Percentiles rank a stretch among this genome's conserved stretches.
Evolutionary conservation across 1,284 basidiomycete genomes (phyloP).

Genomic region (Cryptococcus sp.): DNA sequence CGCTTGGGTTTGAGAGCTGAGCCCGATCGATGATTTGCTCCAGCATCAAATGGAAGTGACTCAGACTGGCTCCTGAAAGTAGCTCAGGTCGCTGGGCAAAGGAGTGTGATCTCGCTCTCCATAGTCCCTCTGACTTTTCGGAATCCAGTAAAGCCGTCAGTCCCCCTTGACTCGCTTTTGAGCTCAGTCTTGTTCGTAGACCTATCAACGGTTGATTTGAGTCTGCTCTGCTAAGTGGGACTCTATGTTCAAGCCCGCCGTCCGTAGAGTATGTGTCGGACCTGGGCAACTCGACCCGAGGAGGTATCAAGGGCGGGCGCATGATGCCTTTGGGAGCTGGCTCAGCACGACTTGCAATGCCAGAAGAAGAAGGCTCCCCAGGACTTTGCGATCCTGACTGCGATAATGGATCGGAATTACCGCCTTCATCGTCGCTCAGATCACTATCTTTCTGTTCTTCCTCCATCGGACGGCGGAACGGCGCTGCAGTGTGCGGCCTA

Average conservation of each 20-base stretch:
- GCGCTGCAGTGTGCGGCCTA: constrained; percentile 59
- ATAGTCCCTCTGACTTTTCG: constrained; percentile 46
- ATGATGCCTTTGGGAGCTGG: constrained; percentile 3
- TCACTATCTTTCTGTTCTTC: constrained; percentile 55
- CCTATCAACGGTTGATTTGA: constrained; percentile 35
- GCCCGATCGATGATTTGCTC: constrained; percentile 68
- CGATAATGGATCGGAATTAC: too few relatives aligned
- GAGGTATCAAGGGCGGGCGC: constrained; percentile 6
- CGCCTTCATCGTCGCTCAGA: constrained; percentile 9
- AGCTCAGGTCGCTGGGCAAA: constrained; percentile 56
- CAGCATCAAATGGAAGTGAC: constrained; percentile 83
- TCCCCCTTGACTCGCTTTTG: constrained; percentile 41
- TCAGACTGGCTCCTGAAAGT: constrained; percentile 79
- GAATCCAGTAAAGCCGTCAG: constrained; percentile 45
- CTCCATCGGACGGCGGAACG: constrained; percentile 74
- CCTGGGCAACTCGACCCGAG: constrained; percentile 38
- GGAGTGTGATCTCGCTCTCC: constrained; percentile 48
- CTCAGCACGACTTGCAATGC: too few relatives aligned
- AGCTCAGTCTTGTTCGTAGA: constrained; percentile 39
- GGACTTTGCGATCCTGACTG: constrained; percentile 4
- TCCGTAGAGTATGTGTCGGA: constrained; percentile 43
- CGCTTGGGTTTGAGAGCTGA: constrained; percentile 70
- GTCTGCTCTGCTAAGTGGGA: constrained; percentile 26
- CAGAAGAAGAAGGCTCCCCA: constrained; percentile 1
- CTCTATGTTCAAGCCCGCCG: constrained; percentile 29